Evolutionary conservation across 1,284 basidiomycete genomes (phyloP).

Genomic region (Boletus smithii): DNA sequence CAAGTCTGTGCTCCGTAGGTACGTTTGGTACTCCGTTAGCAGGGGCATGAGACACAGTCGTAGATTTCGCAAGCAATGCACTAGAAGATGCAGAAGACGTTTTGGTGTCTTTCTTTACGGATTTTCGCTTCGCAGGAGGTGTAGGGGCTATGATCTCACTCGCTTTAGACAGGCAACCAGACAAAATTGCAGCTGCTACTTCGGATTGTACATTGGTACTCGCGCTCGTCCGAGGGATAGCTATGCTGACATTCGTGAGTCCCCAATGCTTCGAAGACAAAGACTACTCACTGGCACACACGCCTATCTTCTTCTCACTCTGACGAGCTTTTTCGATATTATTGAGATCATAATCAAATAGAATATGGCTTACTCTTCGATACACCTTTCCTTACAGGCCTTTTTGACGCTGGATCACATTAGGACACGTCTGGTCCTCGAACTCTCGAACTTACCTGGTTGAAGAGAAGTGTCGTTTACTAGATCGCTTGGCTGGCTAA

Average conservation of each 20-base stretch:
- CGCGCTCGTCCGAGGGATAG: constrained; percentile 24
- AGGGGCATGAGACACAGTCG: background rate
- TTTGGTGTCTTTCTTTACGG: constrained; percentile 10
- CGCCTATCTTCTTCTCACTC: background rate
- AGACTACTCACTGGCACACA: constrained; percentile 25
- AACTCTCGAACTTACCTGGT: constrained; percentile 13
- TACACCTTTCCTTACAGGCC: background rate
- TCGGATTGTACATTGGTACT: constrained; percentile 19
- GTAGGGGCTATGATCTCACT: constrained; percentile 4
- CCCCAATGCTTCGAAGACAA: constrained; percentile 6
- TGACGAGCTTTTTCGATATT: constrained; percentile 14
- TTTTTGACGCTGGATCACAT: constrained; percentile 4
- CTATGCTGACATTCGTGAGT: constrained; percentile 26
- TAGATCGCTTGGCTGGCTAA: background rate
- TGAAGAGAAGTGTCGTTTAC: constrained; percentile 1
- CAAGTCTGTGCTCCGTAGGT: background rate
- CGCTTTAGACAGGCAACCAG: background rate
- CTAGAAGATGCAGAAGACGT: constrained; percentile 4
- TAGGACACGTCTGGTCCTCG: background rate
- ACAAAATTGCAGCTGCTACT: constrained; percentile 25
- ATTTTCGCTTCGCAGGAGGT: constrained; percentile 12
- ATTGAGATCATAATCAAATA: constrained; percentile 3
- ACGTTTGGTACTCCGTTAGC: background rate
- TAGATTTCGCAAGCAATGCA: background rate
- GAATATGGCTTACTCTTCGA: constrained; percentile 14